Conservation (phyloP, 2,329 filamentous ascomycete species). For the Alternaria sp. region DNA sequence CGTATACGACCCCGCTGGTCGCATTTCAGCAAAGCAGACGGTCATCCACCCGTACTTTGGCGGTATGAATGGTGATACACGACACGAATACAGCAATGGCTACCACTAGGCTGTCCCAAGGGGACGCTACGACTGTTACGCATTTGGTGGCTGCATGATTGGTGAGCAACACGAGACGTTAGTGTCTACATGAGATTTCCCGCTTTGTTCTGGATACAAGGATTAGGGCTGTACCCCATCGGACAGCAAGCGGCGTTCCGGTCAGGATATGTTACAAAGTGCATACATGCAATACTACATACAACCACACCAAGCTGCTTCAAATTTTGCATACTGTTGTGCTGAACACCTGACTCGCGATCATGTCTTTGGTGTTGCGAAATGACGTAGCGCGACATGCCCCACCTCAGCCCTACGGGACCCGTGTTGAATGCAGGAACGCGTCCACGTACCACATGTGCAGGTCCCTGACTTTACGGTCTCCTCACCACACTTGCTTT, state of each 20-base stretch:
- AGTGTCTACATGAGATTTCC: constrained; percentile 24
- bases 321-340: constrained; percentile 2
- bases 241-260: constrained; percentile 35
- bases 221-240: constrained; percentile 25
- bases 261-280: constrained; percentile 24
- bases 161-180: constrained; percentile 19
- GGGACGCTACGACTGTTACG: constrained; percentile 44
- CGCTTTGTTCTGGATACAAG: constrained; percentile 32
- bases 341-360: neutral
- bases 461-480: constrained; percentile 2
- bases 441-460: constrained; percentile 13
- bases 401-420: constrained; percentile 44
- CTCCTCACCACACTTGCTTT: constrained; percentile 1
- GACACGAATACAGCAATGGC: constrained; percentile 52
- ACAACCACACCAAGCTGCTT: neutral
- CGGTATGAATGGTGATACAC: constrained; percentile 51
- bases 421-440: constrained; percentile 18
- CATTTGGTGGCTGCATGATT: constrained; percentile 32
- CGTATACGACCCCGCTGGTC: constrained; percentile 85
- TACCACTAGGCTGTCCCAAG: constrained; percentile 36
- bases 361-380: constrained; percentile 20
- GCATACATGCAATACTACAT: constrained; percentile 11
- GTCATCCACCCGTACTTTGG: constrained; percentile 86
- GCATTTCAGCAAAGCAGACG: constrained; percentile 89
- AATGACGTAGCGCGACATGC: constrained; percentile 34